phyloP scores from a whole-genome alignment of 805 yeast species.

The Metschnikowia hibisci region DNA sequence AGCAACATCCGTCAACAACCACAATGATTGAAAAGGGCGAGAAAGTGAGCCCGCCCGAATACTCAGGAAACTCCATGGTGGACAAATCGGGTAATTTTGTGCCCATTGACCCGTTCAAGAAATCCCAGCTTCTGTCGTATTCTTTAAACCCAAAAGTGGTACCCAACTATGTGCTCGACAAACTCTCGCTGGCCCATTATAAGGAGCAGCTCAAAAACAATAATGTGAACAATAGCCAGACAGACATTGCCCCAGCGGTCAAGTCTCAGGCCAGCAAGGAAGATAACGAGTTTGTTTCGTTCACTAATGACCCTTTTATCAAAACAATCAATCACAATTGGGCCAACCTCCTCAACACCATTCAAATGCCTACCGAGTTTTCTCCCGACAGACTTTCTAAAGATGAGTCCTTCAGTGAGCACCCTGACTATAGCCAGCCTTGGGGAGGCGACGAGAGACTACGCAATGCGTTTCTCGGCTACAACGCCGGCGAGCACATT shows the following conservation, averaged over 20 bases:
- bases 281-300: slow-evolving; percentile 27
- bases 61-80: slow-evolving; percentile 7
- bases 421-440: slow-evolving; percentile 41
- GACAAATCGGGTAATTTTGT: slow-evolving; percentile 11
- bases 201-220: slow-evolving; percentile 33
- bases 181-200: slow-evolving; percentile 41
- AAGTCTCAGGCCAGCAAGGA: slow-evolving; percentile 10
- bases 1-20: background rate
- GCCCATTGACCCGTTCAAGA: slow-evolving; percentile 25
- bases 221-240: slow-evolving; percentile 24
- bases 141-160: slow-evolving; percentile 34
- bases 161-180: slow-evolving; percentile 66
- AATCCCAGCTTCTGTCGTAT: slow-evolving; percentile 29
- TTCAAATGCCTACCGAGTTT: slow-evolving; percentile 42
- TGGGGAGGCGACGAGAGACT: slow-evolving; percentile 76
- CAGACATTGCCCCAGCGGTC: slow-evolving; percentile 10
- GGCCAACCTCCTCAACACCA: slow-evolving; percentile 47
- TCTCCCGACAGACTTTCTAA: slow-evolving; percentile 24
- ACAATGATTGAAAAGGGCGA: slow-evolving; percentile 3
- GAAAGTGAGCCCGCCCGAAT: background rate
- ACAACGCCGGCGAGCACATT: slow-evolving; percentile 28
- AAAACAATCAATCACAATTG: slow-evolving; percentile 44
- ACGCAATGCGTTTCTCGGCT: slow-evolving; percentile 46
- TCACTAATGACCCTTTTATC: slow-evolving; percentile 37
- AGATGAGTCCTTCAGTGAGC: slow-evolving; percentile 27